Percentiles rank a stretch among this genome's conserved stretches.
These are phyloP conservation scores for Venustampulla echinocandica DNA, from an alignment of 495 filamentous ascomycete genomes.

Conservation along the genomic window DNA sequence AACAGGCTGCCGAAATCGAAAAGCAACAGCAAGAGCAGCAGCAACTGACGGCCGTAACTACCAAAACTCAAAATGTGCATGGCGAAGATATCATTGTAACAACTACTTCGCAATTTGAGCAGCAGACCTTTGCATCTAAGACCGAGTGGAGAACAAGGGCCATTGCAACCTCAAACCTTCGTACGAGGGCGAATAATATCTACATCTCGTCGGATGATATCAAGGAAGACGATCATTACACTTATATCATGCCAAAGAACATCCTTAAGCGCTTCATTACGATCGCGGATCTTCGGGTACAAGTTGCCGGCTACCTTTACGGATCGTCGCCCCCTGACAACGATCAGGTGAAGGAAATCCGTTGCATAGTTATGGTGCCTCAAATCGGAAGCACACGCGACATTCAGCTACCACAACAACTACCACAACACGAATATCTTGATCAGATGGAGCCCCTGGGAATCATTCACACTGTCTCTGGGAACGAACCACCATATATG, in stretches of 20 bases:
- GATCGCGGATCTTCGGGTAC: conserved; percentile 92
- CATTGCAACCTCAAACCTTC: conserved; percentile 92
- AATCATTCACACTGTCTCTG: conserved; percentile 90
- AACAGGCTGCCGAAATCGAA: conserved; percentile 98
- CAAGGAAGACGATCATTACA: conserved; percentile 73
- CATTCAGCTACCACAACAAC: conserved; percentile 80
- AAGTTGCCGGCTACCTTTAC: conserved; percentile 94
- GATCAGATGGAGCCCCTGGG: conserved; percentile 83
- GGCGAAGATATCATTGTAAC: conserved; percentile 98
- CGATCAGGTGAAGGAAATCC: conserved; percentile 92
- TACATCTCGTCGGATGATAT: conserved; percentile 92
- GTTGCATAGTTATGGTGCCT: conserved; percentile 93
- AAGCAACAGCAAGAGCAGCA: conserved; percentile 96
- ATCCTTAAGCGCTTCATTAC: conserved; percentile 97
- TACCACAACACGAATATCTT: conserved; percentile 90
- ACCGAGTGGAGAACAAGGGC: conserved; percentile 97
- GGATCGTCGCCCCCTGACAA: conserved; percentile 90
- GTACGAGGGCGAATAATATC: conserved; percentile 93
- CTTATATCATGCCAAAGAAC: conserved; percentile 98
- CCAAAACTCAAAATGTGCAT: conserved; percentile 95
- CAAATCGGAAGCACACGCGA: conserved; percentile 93
- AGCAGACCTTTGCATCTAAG: conserved; percentile 95
- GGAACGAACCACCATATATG: conserved; percentile 94
- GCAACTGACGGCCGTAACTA: conserved; percentile 94
- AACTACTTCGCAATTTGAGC: conserved; percentile 93